phyloP scores from a whole-genome alignment of 2,329 filamentous ascomycete genomes.

The Mycosphaerella arachidis region DNA sequence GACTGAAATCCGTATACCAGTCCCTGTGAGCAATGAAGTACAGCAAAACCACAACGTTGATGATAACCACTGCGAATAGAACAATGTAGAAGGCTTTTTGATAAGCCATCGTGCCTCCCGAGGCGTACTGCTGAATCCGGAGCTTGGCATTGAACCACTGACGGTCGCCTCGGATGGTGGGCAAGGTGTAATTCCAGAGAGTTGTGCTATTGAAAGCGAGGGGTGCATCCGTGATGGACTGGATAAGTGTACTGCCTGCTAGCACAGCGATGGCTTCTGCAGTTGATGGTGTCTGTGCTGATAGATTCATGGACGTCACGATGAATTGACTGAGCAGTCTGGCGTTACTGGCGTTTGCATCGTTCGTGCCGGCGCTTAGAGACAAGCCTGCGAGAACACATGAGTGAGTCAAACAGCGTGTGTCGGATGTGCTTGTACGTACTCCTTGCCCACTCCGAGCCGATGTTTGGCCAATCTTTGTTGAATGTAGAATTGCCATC shows the following conservation, averaged over 20 bases:
- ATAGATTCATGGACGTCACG: slow-evolving; percentile 39
- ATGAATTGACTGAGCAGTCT: slow-evolving; percentile 44
- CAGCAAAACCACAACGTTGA: slow-evolving; percentile 61
- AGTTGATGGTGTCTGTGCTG: slow-evolving; percentile 56
- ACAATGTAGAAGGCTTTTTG: slow-evolving; percentile 65
- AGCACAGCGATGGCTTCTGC: slow-evolving; percentile 70
- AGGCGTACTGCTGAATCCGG: slow-evolving; percentile 64
- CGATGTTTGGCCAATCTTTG: slow-evolving; percentile 43
- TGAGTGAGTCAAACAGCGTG: neutral
- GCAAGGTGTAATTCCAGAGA: slow-evolving; percentile 35
- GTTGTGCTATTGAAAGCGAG: slow-evolving; percentile 47
- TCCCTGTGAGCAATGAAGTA: slow-evolving; percentile 59
- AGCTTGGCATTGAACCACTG: slow-evolving; percentile 62
- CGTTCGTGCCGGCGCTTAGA: slow-evolving; percentile 40
- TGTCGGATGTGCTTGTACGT: neutral
- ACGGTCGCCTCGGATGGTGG: slow-evolving; percentile 39
- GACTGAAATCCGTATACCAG: slow-evolving; percentile 34
- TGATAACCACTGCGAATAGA: slow-evolving; percentile 60
- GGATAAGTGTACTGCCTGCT: slow-evolving; percentile 61
- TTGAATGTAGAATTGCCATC: slow-evolving; percentile 43
- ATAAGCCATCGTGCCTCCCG: slow-evolving; percentile 57
- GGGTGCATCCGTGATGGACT: slow-evolving; percentile 55
- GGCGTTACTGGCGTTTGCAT: slow-evolving; percentile 42
- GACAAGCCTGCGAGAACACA: slow-evolving; percentile 29
- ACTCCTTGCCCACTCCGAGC: slow-evolving; percentile 40